Evolutionary conservation across 768 basidiomycete genomes (phyloP).

Genomic region (Rhodotorula toruloides): DNA sequence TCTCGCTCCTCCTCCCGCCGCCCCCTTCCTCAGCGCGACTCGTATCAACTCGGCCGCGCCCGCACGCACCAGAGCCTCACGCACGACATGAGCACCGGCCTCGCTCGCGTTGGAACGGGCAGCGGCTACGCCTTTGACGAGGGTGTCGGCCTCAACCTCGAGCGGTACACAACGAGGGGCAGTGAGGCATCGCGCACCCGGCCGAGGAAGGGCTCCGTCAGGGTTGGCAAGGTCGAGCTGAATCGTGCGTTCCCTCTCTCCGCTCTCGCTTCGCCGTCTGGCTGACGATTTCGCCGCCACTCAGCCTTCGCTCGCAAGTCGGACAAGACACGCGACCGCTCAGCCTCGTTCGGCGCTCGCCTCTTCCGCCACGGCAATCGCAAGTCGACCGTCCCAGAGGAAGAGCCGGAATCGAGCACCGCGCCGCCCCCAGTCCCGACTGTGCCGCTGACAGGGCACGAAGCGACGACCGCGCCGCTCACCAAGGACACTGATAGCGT

Average conservation of each 20-base stretch:
- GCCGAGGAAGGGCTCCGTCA: neutral
- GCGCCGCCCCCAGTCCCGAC: neutral
- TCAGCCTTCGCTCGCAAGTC: conserved; percentile 2
- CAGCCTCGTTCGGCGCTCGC: neutral
- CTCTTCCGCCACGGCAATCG: conserved; percentile 7
- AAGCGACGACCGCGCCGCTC: neutral
- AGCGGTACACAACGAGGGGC: conserved; percentile 26
- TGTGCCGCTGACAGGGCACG: neutral
- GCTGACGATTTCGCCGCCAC: neutral
- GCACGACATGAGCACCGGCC: conserved; percentile 35
- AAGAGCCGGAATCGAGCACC: neutral
- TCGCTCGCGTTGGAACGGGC: conserved; percentile 5
- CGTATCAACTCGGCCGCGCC: conserved; percentile 25
- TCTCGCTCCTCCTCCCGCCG: neutral
- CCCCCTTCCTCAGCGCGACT: conserved; percentile 9
- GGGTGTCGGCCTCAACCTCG: conserved; percentile 16
- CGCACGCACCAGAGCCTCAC: conserved; percentile 25
- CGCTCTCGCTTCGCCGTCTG: neutral
- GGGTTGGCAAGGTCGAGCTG: neutral
- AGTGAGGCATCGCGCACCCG: neutral
- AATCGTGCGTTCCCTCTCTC: conserved; percentile 4
- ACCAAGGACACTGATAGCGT: too few relatives aligned
- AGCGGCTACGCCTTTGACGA: conserved; percentile 34
- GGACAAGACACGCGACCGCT: conserved; percentile 1
- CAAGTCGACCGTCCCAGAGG: conserved; percentile 2